Base-by-base conservation (phyloP, 148 eudicot genomes). In the Rhododendron kiyosumense region DNA sequence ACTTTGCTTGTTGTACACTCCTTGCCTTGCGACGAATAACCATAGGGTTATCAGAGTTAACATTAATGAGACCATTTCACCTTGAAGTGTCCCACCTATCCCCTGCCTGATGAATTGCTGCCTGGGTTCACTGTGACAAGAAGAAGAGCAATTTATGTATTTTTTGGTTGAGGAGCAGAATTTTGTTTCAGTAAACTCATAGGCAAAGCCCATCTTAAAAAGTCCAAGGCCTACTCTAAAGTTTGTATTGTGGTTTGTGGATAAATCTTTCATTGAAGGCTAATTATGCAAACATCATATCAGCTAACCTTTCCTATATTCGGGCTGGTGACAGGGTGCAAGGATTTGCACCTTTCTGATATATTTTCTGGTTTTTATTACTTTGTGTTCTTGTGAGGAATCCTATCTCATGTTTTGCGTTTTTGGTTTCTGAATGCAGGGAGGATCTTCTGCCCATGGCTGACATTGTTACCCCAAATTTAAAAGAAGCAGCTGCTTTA, bases 401-500 rank as follows among this genome's bases (percentile, higher is more conserved):
- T 32, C 11, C 28, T 9, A 85, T 51, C n/a, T 85, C n/a, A 46
- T 80, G 81, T 46, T 69, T 51, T 43, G 59, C 22, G 18, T 52
- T 46, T 41, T 26, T 80, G 38, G 11, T 73, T 81, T 83, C 36
- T 61, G 80, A 75, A 69, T 86, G 81, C 85, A 96, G 99, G 91
- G 90, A 93, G 84, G 91, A 92, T 89, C 93, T 96, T 87, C 92
- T 96, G 89, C 94, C 96, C 78, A 86, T 90, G 93, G 94, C 97
- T 79, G 95, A 96, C 88, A 85, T 96, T 67, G 96, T 96, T 83
- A 96, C 99, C 75, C 98, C 99, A 83, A 96, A 96, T 92, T 74
- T 96, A 76, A 96, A 86, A 87, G 99, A 96, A 88, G 99, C 99
- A 83, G 95, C 98, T 91, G 88, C 90, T 84, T 90, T 96, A 87